Conservation (phyloP, 2,329 filamentous ascomycete species). For the Aspergillus intermedius region DNA sequence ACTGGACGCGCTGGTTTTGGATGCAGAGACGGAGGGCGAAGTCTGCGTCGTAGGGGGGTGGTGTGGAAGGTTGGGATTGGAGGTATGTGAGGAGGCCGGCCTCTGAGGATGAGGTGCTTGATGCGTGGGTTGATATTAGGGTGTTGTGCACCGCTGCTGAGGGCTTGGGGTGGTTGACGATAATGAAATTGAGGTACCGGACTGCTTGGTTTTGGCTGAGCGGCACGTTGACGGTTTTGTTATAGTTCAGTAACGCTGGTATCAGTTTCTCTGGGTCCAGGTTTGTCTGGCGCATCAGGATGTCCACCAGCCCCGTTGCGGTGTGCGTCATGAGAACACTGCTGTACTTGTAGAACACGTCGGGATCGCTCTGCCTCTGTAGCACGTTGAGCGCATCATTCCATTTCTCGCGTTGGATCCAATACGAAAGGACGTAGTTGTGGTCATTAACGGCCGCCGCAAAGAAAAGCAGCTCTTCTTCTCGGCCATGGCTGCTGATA, state of each 20-base stretch:
- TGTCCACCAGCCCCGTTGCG: conserved; percentile 81
- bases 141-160: conserved; percentile 92
- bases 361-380: conserved; percentile 84
- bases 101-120: conserved; percentile 75
- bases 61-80: conserved; percentile 79
- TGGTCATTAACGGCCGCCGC: conserved; percentile 85
- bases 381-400: conserved; percentile 76
- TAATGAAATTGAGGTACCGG: conserved; percentile 86
- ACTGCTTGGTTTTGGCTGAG: conserved; percentile 80
- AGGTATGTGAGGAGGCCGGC: conserved; percentile 80
- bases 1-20: conserved; percentile 84
- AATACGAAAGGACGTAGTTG: conserved; percentile 92
- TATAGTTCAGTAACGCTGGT: conserved; percentile 89
- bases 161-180: conserved; percentile 72
- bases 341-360: conserved; percentile 94
- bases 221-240: conserved; percentile 61
- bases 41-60: conserved; percentile 84
- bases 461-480: conserved; percentile 87
- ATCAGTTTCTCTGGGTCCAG: conserved; percentile 83
- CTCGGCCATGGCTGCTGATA: conserved; percentile 88
- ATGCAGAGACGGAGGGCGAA: conserved; percentile 95
- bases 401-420: conserved; percentile 95
- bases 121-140: conserved; percentile 90
- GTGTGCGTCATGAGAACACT: conserved; percentile 92
- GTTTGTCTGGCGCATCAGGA: conserved; percentile 84